Evolutionary conservation across 1,284 basidiomycete genomes (phyloP), one percentile per base, ranked within the genome.

Genomic region (Cutaneotrichosporon sp.): DNA sequence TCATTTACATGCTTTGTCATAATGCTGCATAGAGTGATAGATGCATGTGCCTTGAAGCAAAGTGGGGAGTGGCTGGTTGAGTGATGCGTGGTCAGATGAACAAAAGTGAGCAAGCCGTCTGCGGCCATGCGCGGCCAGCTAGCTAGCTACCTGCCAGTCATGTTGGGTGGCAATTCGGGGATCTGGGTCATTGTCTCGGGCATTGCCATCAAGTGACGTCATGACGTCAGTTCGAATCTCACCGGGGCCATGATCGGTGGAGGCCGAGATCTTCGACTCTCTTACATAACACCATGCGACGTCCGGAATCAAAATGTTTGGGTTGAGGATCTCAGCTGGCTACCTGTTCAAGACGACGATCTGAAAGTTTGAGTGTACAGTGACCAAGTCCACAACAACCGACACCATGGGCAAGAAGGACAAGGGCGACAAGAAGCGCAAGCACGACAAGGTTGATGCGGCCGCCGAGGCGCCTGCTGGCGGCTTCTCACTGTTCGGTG

Each of bases 401-500:
- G 18, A 42, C 20, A 58, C 16, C 24, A 64, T 58, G 63, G 53
- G 36, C 54, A 66, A 66, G 42, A 69, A 71, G 56, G 56, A 60
- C 22, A 66, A 66, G 58, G 13, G 49, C 29, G 58, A 58, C 38
- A 74, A 72, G 66, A 70, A 72, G 60, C 67, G 72, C 56, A 73
- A 74, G 66, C 59, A 66, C 59, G 62, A 62, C 45, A 47, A 55
- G 47, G 54, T 43, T 13, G 57, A 53, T 7, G 53, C 56, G 8
- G 56, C 56, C 16, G 60, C 49, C 13, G 34, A 46, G 5, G 42
- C 47, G 16, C 38, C 56, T 8, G 46, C 54, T 2, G 46, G 59
- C 7, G 64, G 67, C 4, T 67, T 70, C 61, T 72, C 70, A 54
- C 67, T 77, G 47, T 72, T 75, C 46, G 66, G 69, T 25, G 69